These are phyloP conservation scores for Knoxia roxburghii DNA, from an alignment of 257 asterid species.

Conservation along the genomic window DNA sequence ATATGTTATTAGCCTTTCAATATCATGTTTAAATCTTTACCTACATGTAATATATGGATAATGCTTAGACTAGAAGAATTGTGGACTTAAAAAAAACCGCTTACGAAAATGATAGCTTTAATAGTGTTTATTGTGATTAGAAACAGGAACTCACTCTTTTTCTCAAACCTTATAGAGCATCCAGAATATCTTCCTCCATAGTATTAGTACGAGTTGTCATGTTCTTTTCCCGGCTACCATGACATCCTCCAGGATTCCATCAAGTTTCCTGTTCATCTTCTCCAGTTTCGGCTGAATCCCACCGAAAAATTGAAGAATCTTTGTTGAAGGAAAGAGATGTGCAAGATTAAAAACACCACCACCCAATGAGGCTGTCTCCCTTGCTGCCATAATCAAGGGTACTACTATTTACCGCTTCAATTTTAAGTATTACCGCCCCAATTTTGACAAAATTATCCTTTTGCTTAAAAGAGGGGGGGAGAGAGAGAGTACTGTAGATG, in stretches of 20 bases:
- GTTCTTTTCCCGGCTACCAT: background rate
- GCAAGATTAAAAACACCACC: background rate
- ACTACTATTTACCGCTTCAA: no score
- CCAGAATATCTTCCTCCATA: background rate
- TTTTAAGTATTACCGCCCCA: no score
- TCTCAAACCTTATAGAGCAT: background rate
- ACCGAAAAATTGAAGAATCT: conserved; percentile 18
- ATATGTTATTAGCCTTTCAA: no score
- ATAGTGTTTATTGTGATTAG: conserved; percentile 21
- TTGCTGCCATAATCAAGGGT: no score
- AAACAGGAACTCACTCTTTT: background rate
- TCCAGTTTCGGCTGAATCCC: background rate
- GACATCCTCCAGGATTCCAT: background rate
- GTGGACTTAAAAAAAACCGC: no score
- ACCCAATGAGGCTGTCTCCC: background rate
- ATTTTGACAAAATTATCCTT: no score
- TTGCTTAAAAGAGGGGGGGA: no score
- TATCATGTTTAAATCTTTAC: no score
- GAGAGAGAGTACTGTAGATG: no score
- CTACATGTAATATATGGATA: no score
- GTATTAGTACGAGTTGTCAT: background rate
- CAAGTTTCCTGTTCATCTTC: background rate
- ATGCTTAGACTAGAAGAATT: no score
- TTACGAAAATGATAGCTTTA: no score
- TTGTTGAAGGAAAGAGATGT: background rate